Conservation (phyloP, 1,284 basidiomycete genomes). For the Apiotrichum veenhuisii region DNA sequence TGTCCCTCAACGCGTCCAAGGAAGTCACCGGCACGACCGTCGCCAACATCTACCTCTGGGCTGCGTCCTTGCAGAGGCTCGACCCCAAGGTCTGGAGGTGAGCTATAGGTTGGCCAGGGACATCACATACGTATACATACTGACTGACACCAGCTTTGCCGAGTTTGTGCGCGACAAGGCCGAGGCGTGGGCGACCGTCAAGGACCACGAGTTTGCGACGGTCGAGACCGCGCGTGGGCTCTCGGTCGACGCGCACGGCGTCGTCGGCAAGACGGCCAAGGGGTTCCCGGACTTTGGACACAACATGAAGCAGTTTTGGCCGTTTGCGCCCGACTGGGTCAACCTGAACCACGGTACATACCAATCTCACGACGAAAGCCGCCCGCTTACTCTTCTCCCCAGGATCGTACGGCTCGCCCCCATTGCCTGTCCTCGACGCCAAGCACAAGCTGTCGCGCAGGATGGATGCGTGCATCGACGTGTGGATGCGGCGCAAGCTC, state of each 20-base stretch:
- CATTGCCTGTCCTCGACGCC: constrained; percentile 59
- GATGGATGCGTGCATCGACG: constrained; percentile 63
- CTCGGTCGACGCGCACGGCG: constrained; percentile 18
- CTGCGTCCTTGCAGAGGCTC: constrained; percentile 55
- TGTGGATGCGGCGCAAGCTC: constrained; percentile 57
- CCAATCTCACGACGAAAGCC: background rate
- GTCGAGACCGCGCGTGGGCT: constrained; percentile 22
- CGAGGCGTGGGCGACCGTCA: constrained; percentile 30
- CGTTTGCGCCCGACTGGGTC: constrained; percentile 58
- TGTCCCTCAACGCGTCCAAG: constrained; percentile 4
- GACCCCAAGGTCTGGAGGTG: constrained; percentile 69
- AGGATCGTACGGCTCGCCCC: constrained; percentile 69
- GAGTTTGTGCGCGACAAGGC: constrained; percentile 39
- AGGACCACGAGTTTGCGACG: constrained; percentile 36
- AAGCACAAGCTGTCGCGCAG: constrained; percentile 53
- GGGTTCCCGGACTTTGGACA: constrained; percentile 57
- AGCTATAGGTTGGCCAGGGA: constrained; percentile 47
- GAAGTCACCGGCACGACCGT: constrained; percentile 10
- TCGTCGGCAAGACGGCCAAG: constrained; percentile 25
- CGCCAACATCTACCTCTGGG: constrained; percentile 71
- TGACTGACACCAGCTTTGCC: constrained; percentile 27
- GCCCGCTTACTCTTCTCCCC: background rate
- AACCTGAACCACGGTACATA: constrained; percentile 63
- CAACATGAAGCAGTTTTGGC: constrained; percentile 58
- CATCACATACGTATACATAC: too few relatives aligned